These are phyloP conservation scores for Lichtheimia corymbifera DNA, from an alignment of 371 early-diverging fungal genomes.

Conservation along the genomic window DNA sequence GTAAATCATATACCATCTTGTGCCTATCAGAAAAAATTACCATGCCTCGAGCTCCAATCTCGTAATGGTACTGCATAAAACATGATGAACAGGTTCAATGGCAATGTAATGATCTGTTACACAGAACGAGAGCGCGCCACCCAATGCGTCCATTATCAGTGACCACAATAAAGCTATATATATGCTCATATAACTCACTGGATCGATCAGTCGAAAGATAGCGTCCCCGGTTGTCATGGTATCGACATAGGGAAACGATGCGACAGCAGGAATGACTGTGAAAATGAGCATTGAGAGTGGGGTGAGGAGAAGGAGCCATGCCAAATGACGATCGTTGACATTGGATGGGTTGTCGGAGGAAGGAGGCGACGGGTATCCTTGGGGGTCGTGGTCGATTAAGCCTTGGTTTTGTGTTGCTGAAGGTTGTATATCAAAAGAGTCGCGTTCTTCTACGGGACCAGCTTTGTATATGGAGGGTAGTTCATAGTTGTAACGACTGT, in stretches of 20 bases:
- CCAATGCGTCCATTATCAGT: not conserved
- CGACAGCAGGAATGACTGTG: slow-evolving; percentile 43
- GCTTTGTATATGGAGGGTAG: slow-evolving; percentile 34
- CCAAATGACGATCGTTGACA: slow-evolving; percentile 25
- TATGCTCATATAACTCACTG: slow-evolving; percentile 12
- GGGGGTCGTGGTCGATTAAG: not conserved
- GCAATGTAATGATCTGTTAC: slow-evolving; percentile 31
- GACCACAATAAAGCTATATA: too few relatives aligned
- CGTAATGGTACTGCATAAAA: slow-evolving; percentile 35
- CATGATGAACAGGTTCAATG: slow-evolving; percentile 42
- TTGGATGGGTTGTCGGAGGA: slow-evolving; percentile 10
- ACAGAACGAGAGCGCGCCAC: not conserved
- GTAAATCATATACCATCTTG: not conserved
- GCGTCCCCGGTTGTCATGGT: slow-evolving; percentile 46
- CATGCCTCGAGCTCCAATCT: slow-evolving; percentile 23
- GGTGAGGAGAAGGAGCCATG: slow-evolving; percentile 35
- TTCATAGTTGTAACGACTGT: slow-evolving; percentile 18
- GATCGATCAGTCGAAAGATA: slow-evolving; percentile 48
- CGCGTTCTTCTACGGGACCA: slow-evolving; percentile 4
- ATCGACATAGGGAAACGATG: slow-evolving; percentile 27
- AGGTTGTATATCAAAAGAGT: not conserved
- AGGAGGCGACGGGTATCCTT: not conserved
- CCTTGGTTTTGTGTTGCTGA: not conserved
- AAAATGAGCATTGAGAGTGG: slow-evolving; percentile 36
- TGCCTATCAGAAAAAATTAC: slow-evolving; percentile 16